Percentiles rank a stretch among this genome's conserved stretches.
Evolutionary conservation across 2,329 filamentous ascomycete species (phyloP).

Genomic region (Xylariaceae sp.): DNA sequence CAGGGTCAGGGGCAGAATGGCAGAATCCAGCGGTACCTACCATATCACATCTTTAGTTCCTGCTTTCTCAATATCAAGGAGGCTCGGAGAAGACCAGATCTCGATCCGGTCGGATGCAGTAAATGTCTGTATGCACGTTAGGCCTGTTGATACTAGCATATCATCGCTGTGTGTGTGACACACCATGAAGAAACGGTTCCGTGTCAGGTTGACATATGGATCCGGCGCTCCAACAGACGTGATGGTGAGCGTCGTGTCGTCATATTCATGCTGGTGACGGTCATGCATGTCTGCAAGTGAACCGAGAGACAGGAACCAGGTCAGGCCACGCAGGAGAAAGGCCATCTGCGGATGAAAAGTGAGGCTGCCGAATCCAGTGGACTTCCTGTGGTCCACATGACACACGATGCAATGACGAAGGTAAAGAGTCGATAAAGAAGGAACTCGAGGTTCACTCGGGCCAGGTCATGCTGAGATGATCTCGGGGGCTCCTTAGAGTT

Average conservation of each 20-base stretch:
- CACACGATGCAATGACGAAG: slow-evolving; percentile 7
- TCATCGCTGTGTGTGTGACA: background rate
- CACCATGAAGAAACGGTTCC: slow-evolving; percentile 27
- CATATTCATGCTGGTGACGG: slow-evolving; percentile 20
- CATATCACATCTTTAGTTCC: slow-evolving; percentile 27
- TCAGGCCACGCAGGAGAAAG: slow-evolving; percentile 15
- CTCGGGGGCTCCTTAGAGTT: too few species aligned
- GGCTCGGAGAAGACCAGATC: slow-evolving; percentile 28
- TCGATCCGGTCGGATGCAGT: slow-evolving; percentile 30
- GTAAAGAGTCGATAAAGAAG: background rate
- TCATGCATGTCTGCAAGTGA: slow-evolving; percentile 1
- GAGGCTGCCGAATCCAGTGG: background rate
- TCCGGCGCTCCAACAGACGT: slow-evolving; percentile 30
- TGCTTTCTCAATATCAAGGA: slow-evolving; percentile 26
- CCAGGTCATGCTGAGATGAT: too few species aligned
- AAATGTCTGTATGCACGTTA: slow-evolving; percentile 23
- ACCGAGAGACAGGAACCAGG: slow-evolving; percentile 18
- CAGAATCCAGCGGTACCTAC: slow-evolving; percentile 15
- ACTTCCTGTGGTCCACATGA: slow-evolving; percentile 3
- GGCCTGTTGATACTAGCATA: background rate
- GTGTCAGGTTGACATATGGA: slow-evolving; percentile 25
- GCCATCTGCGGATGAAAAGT: slow-evolving; percentile 16
- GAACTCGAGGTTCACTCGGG: too few species aligned
- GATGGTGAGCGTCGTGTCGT: slow-evolving; percentile 28
- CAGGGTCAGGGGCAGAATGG: too few species aligned